Base-by-base conservation (phyloP, 2,329 filamentous ascomycete genomes). In the Nemania diffusa region DNA sequence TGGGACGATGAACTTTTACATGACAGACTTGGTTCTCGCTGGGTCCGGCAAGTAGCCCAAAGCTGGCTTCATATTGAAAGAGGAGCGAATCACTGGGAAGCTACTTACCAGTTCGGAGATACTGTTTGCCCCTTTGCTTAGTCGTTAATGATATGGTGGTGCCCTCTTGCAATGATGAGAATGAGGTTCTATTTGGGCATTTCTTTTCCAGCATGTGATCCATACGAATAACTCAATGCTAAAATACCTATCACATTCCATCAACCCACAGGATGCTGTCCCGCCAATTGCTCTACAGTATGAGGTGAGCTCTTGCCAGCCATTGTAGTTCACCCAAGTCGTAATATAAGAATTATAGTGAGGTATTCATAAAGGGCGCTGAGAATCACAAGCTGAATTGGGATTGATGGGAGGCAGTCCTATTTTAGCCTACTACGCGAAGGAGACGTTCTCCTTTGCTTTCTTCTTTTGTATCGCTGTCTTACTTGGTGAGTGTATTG, bases 1-100 rank as follows among this genome's bases (percentile, higher is more conserved):
- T 37, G 34, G 62, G 60, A 34, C 32, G 46, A 60, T 56, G 50
- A 67, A 57, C 50, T 24, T 80, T 78, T 67, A 5, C 81, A 83
- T 62, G 75, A 76, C 2, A 77, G 75, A 5, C 81, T 81, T 72
- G 61, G 48, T 67, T 60, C 48, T 26, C 46, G 46, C 60, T 24
- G 32, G 51, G 48, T 26, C 40, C 48, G 20, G 34, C 20, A 32
- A 46, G 50, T 24, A 52, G 55, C 48, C 37, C 22, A 50, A 42
- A 26, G 22, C 17, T 44, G 52, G 27, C 42, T 46, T 51, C 46
- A 44, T 61, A 63, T 61, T 56, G 52, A 20, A 60, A 57, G 34
- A 29, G 51, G 59, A 65, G 42, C n/a, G 55, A 34, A 57, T 53
- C 32, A 62, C 32, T 9, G 59, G 52, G 27, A 58, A 56, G 40